Base-by-base conservation (phyloP, 495 filamentous ascomycete species). In the Astrothelium macrocarpum region DNA sequence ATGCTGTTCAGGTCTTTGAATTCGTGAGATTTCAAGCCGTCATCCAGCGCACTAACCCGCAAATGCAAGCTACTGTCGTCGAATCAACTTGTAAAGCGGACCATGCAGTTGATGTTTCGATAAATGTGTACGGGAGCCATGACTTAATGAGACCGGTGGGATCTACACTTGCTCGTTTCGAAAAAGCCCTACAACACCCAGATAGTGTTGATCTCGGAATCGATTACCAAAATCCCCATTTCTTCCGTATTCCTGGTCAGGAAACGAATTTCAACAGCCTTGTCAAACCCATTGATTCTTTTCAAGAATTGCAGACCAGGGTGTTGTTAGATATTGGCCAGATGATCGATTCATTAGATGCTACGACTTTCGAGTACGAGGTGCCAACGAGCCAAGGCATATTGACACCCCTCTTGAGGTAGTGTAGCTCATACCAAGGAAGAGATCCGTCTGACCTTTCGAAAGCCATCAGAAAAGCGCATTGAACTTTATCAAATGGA, bases 401-500 rank as follows among this genome's bases (percentile, higher is more conserved):
- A 49, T 49, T 49, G 20, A 49, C 45, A 49, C 45, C 45, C 45
- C 45, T 49, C 1, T 20, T 49, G 45, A 49, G 45, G 45, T 49
- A 49, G 10, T 23, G 45, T 49, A 49, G 1, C 45, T 49, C n/a
- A 2, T 1, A 1, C 45, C 20, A 49, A 49, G 45, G 45, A 49
- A 1, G 5, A 49, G 20, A 18, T 16, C 1, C 1, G 11, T 49
- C n/a, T 20, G 10, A 20, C 10, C 45, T 20, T 49, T 49, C n/a
- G 45, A 49, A 49, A 49, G 45, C 45, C 45, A 49, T 23, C 45
- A 49, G 45, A 49, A 49, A 49, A 49, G 45, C 45, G 45, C 45
- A 2, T 49, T 49, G 1, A 49, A 49, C 11, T 49, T 49, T 20
- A 49, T 49, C n/a, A 49, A 23, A 49, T 49, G 45, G 45, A 49